Conservation (phyloP, 169 alveolate genomes). For the Cardiosporidium cionae region DNA sequence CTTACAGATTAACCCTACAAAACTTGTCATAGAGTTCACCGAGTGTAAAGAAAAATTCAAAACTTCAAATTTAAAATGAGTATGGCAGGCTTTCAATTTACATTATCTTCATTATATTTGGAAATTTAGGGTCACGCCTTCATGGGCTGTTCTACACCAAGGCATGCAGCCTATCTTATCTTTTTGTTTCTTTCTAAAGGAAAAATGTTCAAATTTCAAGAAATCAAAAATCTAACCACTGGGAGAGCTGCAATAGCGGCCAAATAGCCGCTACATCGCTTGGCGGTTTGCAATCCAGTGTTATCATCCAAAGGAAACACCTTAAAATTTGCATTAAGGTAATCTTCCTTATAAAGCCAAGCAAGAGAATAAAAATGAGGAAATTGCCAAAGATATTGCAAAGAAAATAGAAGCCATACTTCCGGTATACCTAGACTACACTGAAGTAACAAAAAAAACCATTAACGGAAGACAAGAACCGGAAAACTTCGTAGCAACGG, state of each 20-base stretch:
- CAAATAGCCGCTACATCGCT: neutral
- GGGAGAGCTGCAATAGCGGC: conserved; percentile 3
- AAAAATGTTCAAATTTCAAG: too few species aligned
- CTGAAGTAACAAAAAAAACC: neutral
- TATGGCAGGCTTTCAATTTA: too few species aligned
- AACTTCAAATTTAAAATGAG: too few species aligned
- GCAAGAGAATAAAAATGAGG: conserved; percentile 34
- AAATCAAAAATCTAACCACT: conserved; percentile 6
- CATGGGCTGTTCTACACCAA: too few species aligned
- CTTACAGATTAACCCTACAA: too few species aligned
- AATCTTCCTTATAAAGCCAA: conserved; percentile 22
- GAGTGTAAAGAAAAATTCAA: too few species aligned
- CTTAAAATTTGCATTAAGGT: conserved; percentile 11
- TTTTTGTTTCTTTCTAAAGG: too few species aligned
- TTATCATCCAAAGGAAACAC: conserved; percentile 21
- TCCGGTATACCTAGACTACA: neutral
- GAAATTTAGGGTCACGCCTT: too few species aligned
- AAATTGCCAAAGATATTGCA: conserved; percentile 34
- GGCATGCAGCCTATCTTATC: too few species aligned
- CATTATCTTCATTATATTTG: too few species aligned
- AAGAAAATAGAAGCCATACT: conserved; percentile 1
- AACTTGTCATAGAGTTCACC: too few species aligned
- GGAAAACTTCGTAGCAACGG: neutral
- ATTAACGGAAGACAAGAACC: neutral
- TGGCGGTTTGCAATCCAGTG: conserved; percentile 10